Conservation (phyloP, 192 early-diverging fungal genomes). For the Powellomyces hirtus region DNA sequence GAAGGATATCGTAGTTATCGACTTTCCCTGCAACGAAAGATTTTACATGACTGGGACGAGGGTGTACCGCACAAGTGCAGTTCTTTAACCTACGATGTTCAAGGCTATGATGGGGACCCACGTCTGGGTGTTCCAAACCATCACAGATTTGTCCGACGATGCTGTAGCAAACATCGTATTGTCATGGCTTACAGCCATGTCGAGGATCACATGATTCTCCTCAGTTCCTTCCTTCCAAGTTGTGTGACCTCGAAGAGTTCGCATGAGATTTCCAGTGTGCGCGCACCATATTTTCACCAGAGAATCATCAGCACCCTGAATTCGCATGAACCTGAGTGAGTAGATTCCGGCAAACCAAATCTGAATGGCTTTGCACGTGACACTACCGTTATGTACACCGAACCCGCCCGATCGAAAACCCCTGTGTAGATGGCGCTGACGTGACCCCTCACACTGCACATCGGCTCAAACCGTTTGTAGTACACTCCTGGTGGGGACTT, state of each 20-base stretch:
- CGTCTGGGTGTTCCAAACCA: constrained; percentile 73
- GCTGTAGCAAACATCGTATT: constrained; percentile 79
- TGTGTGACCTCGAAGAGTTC: constrained; percentile 78
- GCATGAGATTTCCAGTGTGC: constrained; percentile 70
- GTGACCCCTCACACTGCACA: constrained; percentile 72
- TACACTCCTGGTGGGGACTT: not conserved
- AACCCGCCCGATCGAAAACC: constrained; percentile 71
- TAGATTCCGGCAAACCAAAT: too few relatives aligned
- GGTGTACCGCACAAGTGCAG: too few relatives aligned
- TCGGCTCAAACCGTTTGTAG: constrained; percentile 32
- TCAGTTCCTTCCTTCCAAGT: constrained; percentile 6
- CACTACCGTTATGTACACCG: constrained; percentile 69
- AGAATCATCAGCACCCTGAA: constrained; percentile 83
- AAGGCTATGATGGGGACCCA: constrained; percentile 68
- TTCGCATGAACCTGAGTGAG: too few relatives aligned
- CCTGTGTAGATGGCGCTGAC: constrained; percentile 71
- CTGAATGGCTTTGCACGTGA: too few relatives aligned
- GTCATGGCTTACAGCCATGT: constrained; percentile 72
- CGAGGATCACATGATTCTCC: constrained; percentile 59
- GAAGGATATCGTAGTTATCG: constrained; percentile 65
- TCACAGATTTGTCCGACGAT: constrained; percentile 70
- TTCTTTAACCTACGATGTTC: constrained; percentile 29
- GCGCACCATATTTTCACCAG: constrained; percentile 85
- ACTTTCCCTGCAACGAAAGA: constrained; percentile 44
- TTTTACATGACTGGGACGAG: too few relatives aligned